Evolutionary conservation across 2,329 filamentous ascomycete species (phyloP), one percentile per base, ranked within the genome.

Genomic region (Fusarium buharicum): DNA sequence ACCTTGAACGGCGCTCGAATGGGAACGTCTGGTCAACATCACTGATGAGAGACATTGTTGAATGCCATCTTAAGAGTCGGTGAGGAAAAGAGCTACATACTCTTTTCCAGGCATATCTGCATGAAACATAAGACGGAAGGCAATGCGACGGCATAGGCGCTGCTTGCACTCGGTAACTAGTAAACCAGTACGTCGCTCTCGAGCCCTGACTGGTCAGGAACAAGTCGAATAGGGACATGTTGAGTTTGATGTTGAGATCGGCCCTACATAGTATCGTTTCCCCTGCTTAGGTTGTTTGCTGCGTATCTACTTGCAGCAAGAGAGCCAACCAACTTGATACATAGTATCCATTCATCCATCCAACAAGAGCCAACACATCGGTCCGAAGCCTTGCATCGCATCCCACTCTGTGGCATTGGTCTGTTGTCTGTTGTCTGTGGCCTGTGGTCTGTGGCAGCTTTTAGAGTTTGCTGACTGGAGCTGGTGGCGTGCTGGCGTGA

Each of bases 401-500:
- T 14, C 41, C 24, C 39, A 31, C 33, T 22, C 37, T 48, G 39
- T 61, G 27, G 17, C 6, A 22, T 22, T 41, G 39, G 47, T 56
- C 50, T 37, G 30, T 47, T 41, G 24, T 50, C 22, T 24, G 6
- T 43, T 36, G 50, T 57, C 50, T 37, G 30, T 47, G 46, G 24
- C 47, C 22, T 24, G 6, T 43, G 39, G 50, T 57, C 50, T 37
- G 36, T 51, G 46, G 24, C 47, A 36, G 38, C 14, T 47, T 53
- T 47, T 41, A 44, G 50, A 44, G 58, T 55, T 64, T 50, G 33
- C 43, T 59, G 47, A 39, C 27, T 62, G 34, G 46, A 48, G 46
- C 47, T 62, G 52, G 64, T 69, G 64, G 64, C 53, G 51, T 58
- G 39, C 43, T 60, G 67, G 67, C 56, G 64, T 53, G 55, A 59